Conservation (phyloP, 2,329 filamentous ascomycete genomes). For the Arthrinium puccinioides region DNA sequence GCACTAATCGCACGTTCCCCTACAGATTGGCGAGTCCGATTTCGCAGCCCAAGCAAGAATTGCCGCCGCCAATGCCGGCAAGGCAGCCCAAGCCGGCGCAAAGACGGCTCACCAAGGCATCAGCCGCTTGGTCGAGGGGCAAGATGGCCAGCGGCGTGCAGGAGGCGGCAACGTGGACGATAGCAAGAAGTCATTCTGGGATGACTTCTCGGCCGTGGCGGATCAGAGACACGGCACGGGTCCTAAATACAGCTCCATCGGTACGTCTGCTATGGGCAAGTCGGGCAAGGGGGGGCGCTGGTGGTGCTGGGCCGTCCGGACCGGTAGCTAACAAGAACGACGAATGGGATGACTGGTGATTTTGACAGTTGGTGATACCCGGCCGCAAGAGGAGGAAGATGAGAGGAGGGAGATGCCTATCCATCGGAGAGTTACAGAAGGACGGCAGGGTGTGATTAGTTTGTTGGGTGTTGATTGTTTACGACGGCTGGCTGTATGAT, state of each 20-base stretch:
- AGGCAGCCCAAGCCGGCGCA: conserved; percentile 61
- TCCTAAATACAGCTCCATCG: conserved; percentile 41
- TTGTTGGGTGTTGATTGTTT: too few species aligned
- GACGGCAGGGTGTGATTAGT: too few species aligned
- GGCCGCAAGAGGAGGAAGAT: too few species aligned
- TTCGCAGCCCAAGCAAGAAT: conserved; percentile 60
- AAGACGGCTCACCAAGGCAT: conserved; percentile 72
- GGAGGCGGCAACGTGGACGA: conserved; percentile 40
- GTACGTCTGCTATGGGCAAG: conserved; percentile 54
- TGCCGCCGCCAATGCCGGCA: conserved; percentile 58
- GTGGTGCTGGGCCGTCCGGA: conserved; percentile 18
- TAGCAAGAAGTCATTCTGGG: conserved; percentile 84
- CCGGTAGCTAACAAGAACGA: conserved; percentile 39
- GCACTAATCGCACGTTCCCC: too few species aligned
- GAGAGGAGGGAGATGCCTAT: too few species aligned
- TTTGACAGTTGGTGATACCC: conserved; percentile 1
- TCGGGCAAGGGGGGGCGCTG: conserved; percentile 31
- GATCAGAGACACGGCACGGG: conserved; percentile 40
- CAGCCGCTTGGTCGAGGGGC: conserved; percentile 81
- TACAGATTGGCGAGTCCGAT: conserved; percentile 73
- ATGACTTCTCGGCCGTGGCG: conserved; percentile 71
- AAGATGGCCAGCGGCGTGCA: conserved; percentile 25
- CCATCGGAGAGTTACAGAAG: too few species aligned
- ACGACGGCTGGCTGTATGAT: too few species aligned
- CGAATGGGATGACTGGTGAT: conserved; percentile 58